These are phyloP conservation scores for Brassica carinata DNA, from an alignment of 345 rosid species.

Conservation along the genomic window DNA sequence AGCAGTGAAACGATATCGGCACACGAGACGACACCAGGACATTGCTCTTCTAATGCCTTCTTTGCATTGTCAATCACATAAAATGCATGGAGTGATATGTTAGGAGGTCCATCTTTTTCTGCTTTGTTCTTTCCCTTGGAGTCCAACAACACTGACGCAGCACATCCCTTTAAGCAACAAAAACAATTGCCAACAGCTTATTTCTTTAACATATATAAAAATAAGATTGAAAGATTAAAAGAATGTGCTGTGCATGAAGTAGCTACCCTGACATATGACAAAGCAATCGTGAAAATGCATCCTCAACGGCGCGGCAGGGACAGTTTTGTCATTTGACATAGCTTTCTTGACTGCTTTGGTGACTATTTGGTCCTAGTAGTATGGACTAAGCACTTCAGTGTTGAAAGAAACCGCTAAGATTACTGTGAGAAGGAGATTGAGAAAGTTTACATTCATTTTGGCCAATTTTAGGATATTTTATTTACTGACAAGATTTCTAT, in stretches of 20 bases:
- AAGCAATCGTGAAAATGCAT: conserved; percentile 56
- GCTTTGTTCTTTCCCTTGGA: too few species aligned
- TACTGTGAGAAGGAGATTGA: conserved; percentile 14
- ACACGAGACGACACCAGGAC: conserved; percentile 85
- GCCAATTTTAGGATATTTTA: not conserved
- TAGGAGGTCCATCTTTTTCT: too few species aligned
- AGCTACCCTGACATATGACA: too few species aligned
- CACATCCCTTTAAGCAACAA: too few species aligned
- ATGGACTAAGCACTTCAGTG: too few species aligned
- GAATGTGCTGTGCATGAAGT: too few species aligned
- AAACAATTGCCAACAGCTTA: too few species aligned
- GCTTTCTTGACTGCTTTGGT: conserved; percentile 63
- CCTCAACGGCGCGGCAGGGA: conserved; percentile 78
- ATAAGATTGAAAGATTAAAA: too few species aligned
- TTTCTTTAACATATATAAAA: too few species aligned
- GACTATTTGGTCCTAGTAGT: conserved; percentile 55
- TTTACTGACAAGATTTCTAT: not conserved
- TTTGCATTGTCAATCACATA: conserved; percentile 52
- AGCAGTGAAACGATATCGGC: conserved; percentile 86
- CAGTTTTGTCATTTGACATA: conserved; percentile 64
- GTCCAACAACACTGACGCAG: too few species aligned
- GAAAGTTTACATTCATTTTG: conserved; percentile 9
- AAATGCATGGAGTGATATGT: conserved; percentile 74
- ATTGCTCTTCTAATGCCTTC: conserved; percentile 54
- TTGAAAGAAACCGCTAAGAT: not conserved